Evolutionary conservation across 106 monocot genomes (phyloP), one percentile per base, ranked within the genome.

Genomic region (Triglochin maritima): DNA sequence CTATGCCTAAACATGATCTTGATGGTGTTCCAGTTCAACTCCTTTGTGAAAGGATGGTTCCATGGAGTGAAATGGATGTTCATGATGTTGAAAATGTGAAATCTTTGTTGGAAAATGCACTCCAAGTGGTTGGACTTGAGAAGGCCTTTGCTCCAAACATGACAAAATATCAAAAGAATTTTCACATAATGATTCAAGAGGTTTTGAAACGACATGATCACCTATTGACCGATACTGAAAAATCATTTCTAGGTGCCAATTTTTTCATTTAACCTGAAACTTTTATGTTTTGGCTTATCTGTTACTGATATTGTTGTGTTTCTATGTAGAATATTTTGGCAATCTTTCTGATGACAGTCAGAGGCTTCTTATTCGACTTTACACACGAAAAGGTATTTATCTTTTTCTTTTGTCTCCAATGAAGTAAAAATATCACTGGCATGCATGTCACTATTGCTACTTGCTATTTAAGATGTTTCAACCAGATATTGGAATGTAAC

Each of bases 321-420:
- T 69, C 50, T 59, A 47, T 51, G 43, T 80, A 96, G 95, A 65
- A 66, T 79, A 69, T 47, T 90, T 96, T 64, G 67, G 63, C 53
- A 79, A 71, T 72, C 76, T 96, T 65, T 72, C 83, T 50, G 76
- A 80, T 77, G 90, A 87, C 71, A 81, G 71, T 54, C 95, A 96
- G 46, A 87, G 87, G 75, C 80, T 90, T 56, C 82, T 96, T 63
- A 72, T 96, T 67, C 81, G 90, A 47, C 72, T 96, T 6, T 96
- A 83, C 80, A 79, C 81, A 65, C 81, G 90, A 74, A 96, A 96
- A 87, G 95, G 95, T 96, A 65, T 56, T 57, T 29, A 65, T 66
- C 4, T 51, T 53, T 10, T 59, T 12, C 3, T 9, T 55, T 55
- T 55, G 55, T 29, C 29, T 29, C 29, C 29, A 29, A 29, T 29